Base-by-base conservation (phyloP, 345 rosid species). In the Citrus reticulata region DNA sequence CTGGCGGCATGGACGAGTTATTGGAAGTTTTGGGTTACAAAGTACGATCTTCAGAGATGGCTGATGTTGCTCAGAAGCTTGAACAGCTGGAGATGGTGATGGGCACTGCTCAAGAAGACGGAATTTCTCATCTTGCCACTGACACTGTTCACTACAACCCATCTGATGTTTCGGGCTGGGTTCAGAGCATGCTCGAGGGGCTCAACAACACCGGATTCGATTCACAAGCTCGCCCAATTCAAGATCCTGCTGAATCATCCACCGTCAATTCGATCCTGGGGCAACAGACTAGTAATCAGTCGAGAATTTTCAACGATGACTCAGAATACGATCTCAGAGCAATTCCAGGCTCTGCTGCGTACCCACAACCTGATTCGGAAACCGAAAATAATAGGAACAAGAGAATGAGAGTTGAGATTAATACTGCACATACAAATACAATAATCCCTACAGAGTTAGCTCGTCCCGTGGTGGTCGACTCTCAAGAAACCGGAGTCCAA, bases 51-150 rank as follows among this genome's bases (percentile, higher is more conserved):
- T 88, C 98, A 0, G 98, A 93, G 81, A 95, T 95, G 98, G 95
- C 91, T 19, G 94, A 90, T 59, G 98, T 95, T 24, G 98, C 98
- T 16, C 91, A 87, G 64, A 93, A 93, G 87, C 88, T 95, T 20
- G 98, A 95, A 77, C 93, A 90, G 86, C 86, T 95, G 39, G 98
- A 95, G 88, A 87, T 86, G 87, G 95, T 88, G 57, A 91, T 93
- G 85, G 92, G 84, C 39, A 69, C 84, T 2, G 91, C 89, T 68
- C 91, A 81, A 49, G 94, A 90, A 24, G 97, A 92, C 76, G 96
- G 91, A 70, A 80, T 89, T 55, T 87, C 94, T 0, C 80, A 85
- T 72, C 89, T 95, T 40, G 70, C 84, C 22, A 69, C 79, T 42
- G 95, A 92, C 13, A 89, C 93, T 34, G 89, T 90, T 66, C 96